phyloP scores from a whole-genome alignment of 176 grass and related monocot species.

The Calamus simplicifolius region DNA sequence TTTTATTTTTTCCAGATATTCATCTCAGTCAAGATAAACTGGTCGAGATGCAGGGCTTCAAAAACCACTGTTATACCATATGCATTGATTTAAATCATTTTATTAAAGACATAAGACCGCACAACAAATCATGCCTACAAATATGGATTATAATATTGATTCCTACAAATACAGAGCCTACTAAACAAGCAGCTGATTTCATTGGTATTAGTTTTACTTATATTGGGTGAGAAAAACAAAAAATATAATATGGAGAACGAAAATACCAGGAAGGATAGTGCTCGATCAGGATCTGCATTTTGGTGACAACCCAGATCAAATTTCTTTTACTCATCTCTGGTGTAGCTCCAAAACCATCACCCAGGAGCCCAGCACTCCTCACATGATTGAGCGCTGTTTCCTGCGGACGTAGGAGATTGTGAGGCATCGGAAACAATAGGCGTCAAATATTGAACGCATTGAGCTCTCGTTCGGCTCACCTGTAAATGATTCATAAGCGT shows the following conservation, averaged over 20 bases:
- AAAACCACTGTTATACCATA: too few species aligned
- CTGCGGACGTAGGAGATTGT: slow-evolving; percentile 4
- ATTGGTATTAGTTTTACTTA: too few species aligned
- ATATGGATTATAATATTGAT: too few species aligned
- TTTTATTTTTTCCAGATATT: too few species aligned
- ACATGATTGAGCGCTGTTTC: slow-evolving; percentile 87
- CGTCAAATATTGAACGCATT: neutral
- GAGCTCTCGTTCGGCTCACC: slow-evolving; percentile 15
- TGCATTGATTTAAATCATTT: too few species aligned
- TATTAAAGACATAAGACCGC: too few species aligned
- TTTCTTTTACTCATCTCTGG: slow-evolving; percentile 94
- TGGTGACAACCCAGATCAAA: slow-evolving; percentile 98
- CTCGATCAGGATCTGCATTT: slow-evolving; percentile 77
- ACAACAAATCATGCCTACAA: too few species aligned
- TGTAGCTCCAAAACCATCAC: slow-evolving; percentile 89
- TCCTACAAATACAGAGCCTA: too few species aligned
- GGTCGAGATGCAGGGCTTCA: too few species aligned
- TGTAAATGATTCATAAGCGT: slow-evolving; percentile 98
- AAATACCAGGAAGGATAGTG: slow-evolving; percentile 90
- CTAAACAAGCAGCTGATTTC: too few species aligned
- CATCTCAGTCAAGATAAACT: too few species aligned
- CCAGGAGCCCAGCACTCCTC: slow-evolving; percentile 63
- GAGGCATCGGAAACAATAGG: neutral
- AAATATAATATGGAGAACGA: neutral
- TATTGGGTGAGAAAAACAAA: too few species aligned